Base-by-base conservation (phyloP, 441 rosid genomes). In the Pelargonium fulgidum region DNA sequence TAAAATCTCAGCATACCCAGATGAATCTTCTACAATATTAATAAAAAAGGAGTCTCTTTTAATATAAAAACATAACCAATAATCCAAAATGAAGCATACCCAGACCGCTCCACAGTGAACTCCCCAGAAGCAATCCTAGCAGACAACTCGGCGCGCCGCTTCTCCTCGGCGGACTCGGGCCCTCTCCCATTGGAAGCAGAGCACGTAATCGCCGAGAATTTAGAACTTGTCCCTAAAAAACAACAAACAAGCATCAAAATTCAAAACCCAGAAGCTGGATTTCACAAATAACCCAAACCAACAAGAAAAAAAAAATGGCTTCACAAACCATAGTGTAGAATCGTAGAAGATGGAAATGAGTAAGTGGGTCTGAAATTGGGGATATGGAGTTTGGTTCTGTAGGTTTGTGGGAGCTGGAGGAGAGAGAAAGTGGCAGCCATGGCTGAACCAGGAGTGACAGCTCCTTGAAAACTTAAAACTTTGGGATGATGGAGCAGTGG, bases 91-190 rank as follows among this genome's bases (percentile, higher is more conserved):
- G 42, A 22, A 56, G 16, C 59, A 67, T 80, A 91, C 98, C 93
- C 80, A 67, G 89, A 69, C 75, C 83, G 76, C 42, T 74, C 76
- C 0, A 88, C 91, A 3, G 93, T 91, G 81, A 91, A 93, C 17
- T 84, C 97, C 48, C 96, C 96, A 47, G 97, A 86, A 80, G 96
- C 89, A 80, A 91, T 93, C 59, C 89, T 81, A 56, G 89, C 83
- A 68, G 95, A 89, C 75, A 93, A 78, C 76, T 89, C 85, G 44
- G 87, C 95, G 6, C 88, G 86, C 71, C 89, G 91, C 71, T 86
- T 89, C 79, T 89, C 89, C 42, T 89, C 89, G 13, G 12, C 70
- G n/a, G 88, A 33, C 9, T 82, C 85, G 3, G 94, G 82, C 67
- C 73, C 87, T 75, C 83, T 85, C 64, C 93, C 96, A 76, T 91